These are phyloP conservation scores for Trametes pubescens DNA, from an alignment of 1,284 basidiomycete genomes.

Conservation along the genomic window DNA sequence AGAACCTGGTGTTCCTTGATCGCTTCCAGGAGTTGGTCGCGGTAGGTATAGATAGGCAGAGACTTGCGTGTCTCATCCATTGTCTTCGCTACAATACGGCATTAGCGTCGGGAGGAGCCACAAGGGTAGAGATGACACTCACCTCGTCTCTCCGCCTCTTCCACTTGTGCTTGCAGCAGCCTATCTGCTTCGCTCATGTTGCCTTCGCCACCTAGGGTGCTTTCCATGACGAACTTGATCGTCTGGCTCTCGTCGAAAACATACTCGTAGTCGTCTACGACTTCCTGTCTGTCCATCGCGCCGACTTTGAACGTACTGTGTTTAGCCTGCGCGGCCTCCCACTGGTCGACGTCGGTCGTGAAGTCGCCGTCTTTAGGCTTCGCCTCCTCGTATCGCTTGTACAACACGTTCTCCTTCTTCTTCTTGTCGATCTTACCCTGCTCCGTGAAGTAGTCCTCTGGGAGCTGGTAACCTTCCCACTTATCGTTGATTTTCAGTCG, in stretches of 20 bases:
- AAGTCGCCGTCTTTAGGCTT: constrained; percentile 91
- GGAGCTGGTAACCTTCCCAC: constrained; percentile 92
- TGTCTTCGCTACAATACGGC: constrained; percentile 66
- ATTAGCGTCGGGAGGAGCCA: constrained; percentile 17
- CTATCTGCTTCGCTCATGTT: constrained; percentile 87
- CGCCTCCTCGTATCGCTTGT: constrained; percentile 94
- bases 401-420: constrained; percentile 94
- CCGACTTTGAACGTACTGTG: constrained; percentile 91
- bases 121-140: constrained; percentile 37
- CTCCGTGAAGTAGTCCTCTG: constrained; percentile 97
- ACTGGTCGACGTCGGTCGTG: constrained; percentile 95
- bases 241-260: constrained; percentile 98
- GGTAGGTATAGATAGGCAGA: constrained; percentile 88
- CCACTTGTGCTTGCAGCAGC: constrained; percentile 87
- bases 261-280: constrained; percentile 92
- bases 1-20: constrained; percentile 92
- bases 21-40: constrained; percentile 88
- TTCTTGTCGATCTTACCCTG: constrained; percentile 99
- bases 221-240: constrained; percentile 94
- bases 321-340: constrained; percentile 92
- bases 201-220: constrained; percentile 73
- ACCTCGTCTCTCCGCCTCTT: constrained; percentile 92
- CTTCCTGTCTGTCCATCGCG: constrained; percentile 85
- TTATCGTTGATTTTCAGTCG: constrained; percentile 93
- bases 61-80: constrained; percentile 94